Conservation (phyloP, 148 eudicot species). For the Silene conica region DNA sequence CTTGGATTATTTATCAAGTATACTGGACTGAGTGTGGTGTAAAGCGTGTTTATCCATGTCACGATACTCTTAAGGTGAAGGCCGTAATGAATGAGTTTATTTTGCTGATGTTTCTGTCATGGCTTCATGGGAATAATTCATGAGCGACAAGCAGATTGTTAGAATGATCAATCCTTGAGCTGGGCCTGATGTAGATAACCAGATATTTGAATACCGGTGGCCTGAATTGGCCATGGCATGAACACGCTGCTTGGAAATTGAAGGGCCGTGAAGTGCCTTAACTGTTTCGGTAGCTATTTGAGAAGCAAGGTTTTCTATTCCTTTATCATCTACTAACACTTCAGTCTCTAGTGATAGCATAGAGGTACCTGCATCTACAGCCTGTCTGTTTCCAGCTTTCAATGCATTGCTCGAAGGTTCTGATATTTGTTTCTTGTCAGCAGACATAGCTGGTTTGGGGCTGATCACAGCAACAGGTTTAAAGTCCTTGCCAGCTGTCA, state of each 20-base stretch:
- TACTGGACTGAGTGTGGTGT: no score
- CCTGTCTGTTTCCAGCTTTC: constrained; percentile 32
- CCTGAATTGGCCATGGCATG: constrained; percentile 56
- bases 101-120: no score
- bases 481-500: constrained; percentile 28
- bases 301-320: constrained; percentile 30
- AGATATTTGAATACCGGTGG: no score
- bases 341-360: constrained; percentile 33
- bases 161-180: no score
- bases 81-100: no score
- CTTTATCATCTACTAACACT: constrained; percentile 25
- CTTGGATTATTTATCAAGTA: no score
- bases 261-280: constrained; percentile 32
- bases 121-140: no score
- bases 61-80: no score
- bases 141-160: no score
- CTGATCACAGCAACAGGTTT: constrained; percentile 34
- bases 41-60: no score
- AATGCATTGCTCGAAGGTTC: constrained; percentile 34
- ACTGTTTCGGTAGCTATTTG: constrained; percentile 26
- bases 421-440: constrained; percentile 49
- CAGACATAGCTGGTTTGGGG: constrained; percentile 43
- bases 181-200: no score
- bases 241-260: constrained; percentile 41
- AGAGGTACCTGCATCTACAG: constrained; percentile 30